Percentiles rank a stretch among this genome's conserved stretches.
Evolutionary conservation across 768 basidiomycete genomes (phyloP).

Genomic region (Pleurotus eryngii): DNA sequence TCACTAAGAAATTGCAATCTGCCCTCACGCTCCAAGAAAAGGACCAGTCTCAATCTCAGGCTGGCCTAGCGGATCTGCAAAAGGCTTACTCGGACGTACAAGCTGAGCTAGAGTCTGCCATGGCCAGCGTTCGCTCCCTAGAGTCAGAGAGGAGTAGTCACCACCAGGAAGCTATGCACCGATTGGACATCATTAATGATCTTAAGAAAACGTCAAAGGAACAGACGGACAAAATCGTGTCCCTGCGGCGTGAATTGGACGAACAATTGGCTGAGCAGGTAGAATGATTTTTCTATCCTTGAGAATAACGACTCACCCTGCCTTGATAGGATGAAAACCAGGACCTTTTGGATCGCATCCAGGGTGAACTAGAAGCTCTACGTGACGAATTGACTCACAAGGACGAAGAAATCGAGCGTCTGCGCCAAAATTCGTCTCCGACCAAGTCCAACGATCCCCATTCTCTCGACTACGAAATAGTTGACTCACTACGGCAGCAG

Average conservation of each 20-base stretch:
- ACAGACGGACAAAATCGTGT: constrained; percentile 52
- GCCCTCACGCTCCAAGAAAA: constrained; percentile 46
- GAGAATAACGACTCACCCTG: background rate
- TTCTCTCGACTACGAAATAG: constrained; percentile 72
- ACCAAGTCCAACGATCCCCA: constrained; percentile 35
- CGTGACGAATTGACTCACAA: constrained; percentile 57
- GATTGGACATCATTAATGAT: constrained; percentile 57
- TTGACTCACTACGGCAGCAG: constrained; percentile 67
- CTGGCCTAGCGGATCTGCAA: constrained; percentile 56
- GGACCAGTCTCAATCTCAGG: constrained; percentile 45
- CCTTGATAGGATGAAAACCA: constrained; percentile 49
- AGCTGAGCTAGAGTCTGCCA: constrained; percentile 53
- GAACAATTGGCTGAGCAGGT: constrained; percentile 39
- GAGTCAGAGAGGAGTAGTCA: constrained; percentile 63
- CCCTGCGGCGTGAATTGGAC: constrained; percentile 50
- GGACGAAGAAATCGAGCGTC: constrained; percentile 64
- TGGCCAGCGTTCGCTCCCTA: constrained; percentile 51
- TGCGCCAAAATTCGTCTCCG: constrained; percentile 40
- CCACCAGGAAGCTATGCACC: constrained; percentile 52
- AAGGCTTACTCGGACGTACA: constrained; percentile 60
- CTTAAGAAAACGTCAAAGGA: constrained; percentile 40
- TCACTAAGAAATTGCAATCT: constrained; percentile 42
- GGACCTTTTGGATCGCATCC: constrained; percentile 59
- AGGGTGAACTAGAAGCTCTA: constrained; percentile 69
- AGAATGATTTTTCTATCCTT: constrained; percentile 10